Evolutionary conservation across 371 early-diverging fungal species (phyloP).

Genomic region (Dichotomocladium elegans): DNA sequence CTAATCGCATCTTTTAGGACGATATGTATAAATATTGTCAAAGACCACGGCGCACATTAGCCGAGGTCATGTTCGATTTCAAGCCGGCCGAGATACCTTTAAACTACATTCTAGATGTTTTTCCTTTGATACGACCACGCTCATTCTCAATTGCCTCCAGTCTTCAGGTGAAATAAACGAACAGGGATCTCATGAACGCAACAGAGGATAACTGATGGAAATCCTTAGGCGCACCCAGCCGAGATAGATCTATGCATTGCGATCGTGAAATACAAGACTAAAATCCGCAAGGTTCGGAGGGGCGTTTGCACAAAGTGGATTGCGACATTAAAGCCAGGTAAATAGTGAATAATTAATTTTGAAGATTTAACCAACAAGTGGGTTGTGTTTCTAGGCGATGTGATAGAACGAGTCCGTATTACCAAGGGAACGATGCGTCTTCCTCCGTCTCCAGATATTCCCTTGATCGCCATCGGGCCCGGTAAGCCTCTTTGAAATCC

Average conservation of each 20-base stretch:
- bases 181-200: not conserved
- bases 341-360: not conserved
- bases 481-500: conserved; percentile 43
- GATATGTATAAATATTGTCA: conserved; percentile 85
- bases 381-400: conserved; percentile 19
- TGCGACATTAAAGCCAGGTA: conserved; percentile 29
- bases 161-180: conserved; percentile 13
- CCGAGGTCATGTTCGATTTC: conserved; percentile 87
- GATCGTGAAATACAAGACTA: conserved; percentile 82
- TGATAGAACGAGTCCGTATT: conserved; percentile 52
- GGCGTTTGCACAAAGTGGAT: conserved; percentile 90
- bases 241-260: conserved; percentile 77
- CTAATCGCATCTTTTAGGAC: conserved; percentile 39
- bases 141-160: conserved; percentile 80
- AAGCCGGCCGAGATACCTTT: conserved; percentile 66
- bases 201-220: not conserved
- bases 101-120: conserved; percentile 79
- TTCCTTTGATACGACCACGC: conserved; percentile 75
- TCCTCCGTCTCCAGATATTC: conserved; percentile 49
- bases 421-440: conserved; percentile 72
- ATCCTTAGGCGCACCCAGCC: conserved; percentile 34
- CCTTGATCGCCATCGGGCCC: conserved; percentile 75
- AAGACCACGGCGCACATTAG: conserved; percentile 71
- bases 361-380: not conserved
- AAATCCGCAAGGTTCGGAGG: conserved; percentile 59